phyloP scores from a whole-genome alignment of 2,329 filamentous ascomycete genomes.

The Colletotrichum agaves region DNA sequence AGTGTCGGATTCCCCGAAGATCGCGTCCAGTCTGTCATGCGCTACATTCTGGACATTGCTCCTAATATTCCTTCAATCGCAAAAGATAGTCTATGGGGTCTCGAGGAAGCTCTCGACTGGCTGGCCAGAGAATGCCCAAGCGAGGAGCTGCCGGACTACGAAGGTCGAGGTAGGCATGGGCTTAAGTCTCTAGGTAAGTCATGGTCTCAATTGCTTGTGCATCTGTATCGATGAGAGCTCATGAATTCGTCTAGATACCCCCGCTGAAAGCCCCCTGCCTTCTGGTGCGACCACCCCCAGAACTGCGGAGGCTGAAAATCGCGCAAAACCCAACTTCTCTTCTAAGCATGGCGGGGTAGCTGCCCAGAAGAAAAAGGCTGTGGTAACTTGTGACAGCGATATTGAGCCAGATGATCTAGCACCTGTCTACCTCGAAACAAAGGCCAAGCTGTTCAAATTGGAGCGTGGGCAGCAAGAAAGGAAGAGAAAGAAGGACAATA shows the following conservation, averaged over 20 bases:
- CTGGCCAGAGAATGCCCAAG: conserved; percentile 79
- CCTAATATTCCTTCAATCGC: conserved; percentile 65
- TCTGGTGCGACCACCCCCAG: conserved; percentile 63
- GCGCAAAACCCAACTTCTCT: conserved; percentile 25
- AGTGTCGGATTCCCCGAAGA: conserved; percentile 74
- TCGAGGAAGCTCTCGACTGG: conserved; percentile 91
- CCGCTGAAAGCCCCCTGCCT: conserved; percentile 59
- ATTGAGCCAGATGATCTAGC: conserved; percentile 81
- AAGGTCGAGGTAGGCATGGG: conserved; percentile 55
- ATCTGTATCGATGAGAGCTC: background rate
- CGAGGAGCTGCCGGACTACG: conserved; percentile 79
- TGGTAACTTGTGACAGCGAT: conserved; percentile 71
- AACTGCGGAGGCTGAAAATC: conserved; percentile 47
- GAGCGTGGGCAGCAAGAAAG: conserved; percentile 61
- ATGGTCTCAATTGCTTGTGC: background rate
- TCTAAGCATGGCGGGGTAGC: conserved; percentile 36
- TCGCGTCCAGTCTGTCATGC: conserved; percentile 72
- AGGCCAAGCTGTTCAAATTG: conserved; percentile 72
- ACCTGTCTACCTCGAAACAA: conserved; percentile 80
- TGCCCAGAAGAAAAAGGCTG: conserved; percentile 53
- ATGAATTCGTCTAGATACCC: conserved; percentile 52
- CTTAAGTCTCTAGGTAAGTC: conserved; percentile 50
- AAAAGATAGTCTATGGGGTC: conserved; percentile 81
- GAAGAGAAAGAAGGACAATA: conserved; percentile 53
- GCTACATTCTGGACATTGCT: conserved; percentile 74